Conservation (phyloP, 768 basidiomycete species). For the Lyophyllum atratum region DNA sequence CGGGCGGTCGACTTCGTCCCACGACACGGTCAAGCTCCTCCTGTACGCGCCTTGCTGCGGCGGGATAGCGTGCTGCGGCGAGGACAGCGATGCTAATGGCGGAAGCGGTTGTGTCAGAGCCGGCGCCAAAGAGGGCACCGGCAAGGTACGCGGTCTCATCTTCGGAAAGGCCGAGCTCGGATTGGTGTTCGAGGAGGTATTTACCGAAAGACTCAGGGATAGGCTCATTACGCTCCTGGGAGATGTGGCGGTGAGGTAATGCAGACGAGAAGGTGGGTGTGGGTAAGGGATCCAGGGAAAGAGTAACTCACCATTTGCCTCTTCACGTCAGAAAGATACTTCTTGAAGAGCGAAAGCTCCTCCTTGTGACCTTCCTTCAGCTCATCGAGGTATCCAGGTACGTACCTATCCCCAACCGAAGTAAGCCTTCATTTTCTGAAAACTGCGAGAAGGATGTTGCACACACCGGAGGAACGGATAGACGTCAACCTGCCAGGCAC, state of each 20-base stretch:
- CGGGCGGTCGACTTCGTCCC: slow-evolving; percentile 37
- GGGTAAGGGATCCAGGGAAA: neutral
- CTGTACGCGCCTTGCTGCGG: slow-evolving; percentile 51
- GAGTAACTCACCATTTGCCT: slow-evolving; percentile 43
- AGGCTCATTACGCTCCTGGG: slow-evolving; percentile 34
- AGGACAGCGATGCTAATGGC: slow-evolving; percentile 58
- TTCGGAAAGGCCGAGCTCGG: slow-evolving; percentile 52
- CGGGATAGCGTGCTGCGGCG: slow-evolving; percentile 57
- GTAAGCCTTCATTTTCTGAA: neutral
- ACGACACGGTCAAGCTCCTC: slow-evolving; percentile 56
- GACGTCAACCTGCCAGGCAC: slow-evolving; percentile 50
- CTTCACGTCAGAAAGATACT: slow-evolving; percentile 48
- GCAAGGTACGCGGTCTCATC: slow-evolving; percentile 64
- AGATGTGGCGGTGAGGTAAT: neutral
- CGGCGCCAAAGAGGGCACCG: slow-evolving; percentile 67
- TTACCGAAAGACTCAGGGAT: slow-evolving; percentile 52
- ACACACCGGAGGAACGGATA: slow-evolving; percentile 42
- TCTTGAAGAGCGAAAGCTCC: slow-evolving; percentile 56
- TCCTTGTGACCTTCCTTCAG: slow-evolving; percentile 57
- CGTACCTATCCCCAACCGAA: slow-evolving; percentile 32
- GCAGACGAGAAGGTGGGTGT: neutral
- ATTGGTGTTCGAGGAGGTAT: slow-evolving; percentile 58
- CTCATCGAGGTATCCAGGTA: slow-evolving; percentile 65
- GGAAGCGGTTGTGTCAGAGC: slow-evolving; percentile 65
- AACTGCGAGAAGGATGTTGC: neutral